These are phyloP conservation scores for Tuber magnatum DNA, from an alignment of 495 filamentous ascomycete species.

Conservation along the genomic window DNA sequence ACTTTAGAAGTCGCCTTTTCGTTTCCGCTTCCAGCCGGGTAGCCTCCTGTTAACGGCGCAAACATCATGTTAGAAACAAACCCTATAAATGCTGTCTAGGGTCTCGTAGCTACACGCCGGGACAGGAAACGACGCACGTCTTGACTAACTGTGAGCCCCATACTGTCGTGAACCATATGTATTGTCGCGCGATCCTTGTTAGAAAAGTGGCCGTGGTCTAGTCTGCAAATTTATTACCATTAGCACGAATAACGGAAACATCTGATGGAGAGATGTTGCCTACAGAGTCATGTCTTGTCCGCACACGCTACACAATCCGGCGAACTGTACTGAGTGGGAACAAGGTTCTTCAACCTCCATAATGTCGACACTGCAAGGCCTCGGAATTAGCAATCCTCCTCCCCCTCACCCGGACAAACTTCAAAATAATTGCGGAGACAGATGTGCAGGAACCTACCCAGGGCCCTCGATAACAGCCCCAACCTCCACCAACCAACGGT, in stretches of 20 bases:
- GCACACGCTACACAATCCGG: conserved; percentile 80
- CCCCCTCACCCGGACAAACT: conserved; percentile 12
- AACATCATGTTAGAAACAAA: conserved; percentile 14
- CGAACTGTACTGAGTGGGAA: conserved; percentile 81
- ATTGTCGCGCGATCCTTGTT: conserved; percentile 75
- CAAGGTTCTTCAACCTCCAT: conserved; percentile 85
- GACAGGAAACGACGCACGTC: conserved; percentile 32
- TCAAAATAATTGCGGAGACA: background rate
- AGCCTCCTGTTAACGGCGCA: conserved; percentile 52
- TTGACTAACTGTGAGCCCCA: conserved; percentile 56
- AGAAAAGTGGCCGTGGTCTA: conserved; percentile 42
- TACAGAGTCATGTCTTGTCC: conserved; percentile 95
- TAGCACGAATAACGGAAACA: background rate
- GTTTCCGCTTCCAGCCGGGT: conserved; percentile 73
- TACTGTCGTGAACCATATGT: conserved; percentile 87
- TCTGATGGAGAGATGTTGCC: background rate
- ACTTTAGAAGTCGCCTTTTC: conserved; percentile 70
- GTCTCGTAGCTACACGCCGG: background rate
- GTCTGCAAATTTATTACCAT: conserved; percentile 37
- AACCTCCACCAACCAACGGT: conserved; percentile 64
- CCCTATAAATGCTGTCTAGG: conserved; percentile 3
- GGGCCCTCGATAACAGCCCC: conserved; percentile 60
- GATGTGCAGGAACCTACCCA: conserved; percentile 28
- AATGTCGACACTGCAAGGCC: conserved; percentile 48
- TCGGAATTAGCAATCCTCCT: conserved; percentile 5